phyloP scores from a whole-genome alignment of 805 yeast genomes.

The Nakazawaea sp. region DNA sequence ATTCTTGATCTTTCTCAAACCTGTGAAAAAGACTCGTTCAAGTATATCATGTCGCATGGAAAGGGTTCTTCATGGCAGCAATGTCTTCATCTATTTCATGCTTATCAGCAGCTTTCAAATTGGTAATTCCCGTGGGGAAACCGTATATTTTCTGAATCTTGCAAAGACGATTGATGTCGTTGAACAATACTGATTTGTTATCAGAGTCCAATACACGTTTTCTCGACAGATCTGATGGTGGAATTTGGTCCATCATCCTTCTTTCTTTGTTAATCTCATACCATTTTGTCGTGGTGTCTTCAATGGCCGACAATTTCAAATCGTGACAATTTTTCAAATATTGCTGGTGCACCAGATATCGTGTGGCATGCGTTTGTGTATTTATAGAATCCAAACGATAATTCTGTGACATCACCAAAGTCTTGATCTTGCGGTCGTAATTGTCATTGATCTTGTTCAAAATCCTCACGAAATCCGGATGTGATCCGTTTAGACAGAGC shows the following conservation, averaged over 20 bases:
- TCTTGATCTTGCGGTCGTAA: slow-evolving; percentile 58
- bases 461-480: slow-evolving; percentile 78
- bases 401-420: slow-evolving; percentile 32
- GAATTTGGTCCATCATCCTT: slow-evolving; percentile 62
- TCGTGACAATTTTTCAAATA: slow-evolving; percentile 64
- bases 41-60: neutral
- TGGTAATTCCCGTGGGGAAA: slow-evolving; percentile 75
- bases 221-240: slow-evolving; percentile 17
- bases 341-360: slow-evolving; percentile 82
- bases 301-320: slow-evolving; percentile 54
- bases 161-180: slow-evolving; percentile 60
- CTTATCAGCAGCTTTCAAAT: slow-evolving; percentile 52
- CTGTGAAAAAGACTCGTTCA: too few relatives aligned
- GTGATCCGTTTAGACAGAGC: slow-evolving; percentile 83
- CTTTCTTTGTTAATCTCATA: slow-evolving; percentile 87
- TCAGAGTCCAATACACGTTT: slow-evolving; percentile 23
- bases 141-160: slow-evolving; percentile 66
- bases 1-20: too few relatives aligned
- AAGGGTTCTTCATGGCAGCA: slow-evolving; percentile 39
- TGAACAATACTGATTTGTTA: slow-evolving; percentile 45
- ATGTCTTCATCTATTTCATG: slow-evolving; percentile 77
- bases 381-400: slow-evolving; percentile 74
- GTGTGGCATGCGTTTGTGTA: slow-evolving; percentile 70
- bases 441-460: slow-evolving; percentile 65
- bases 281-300: slow-evolving; percentile 80